These are phyloP conservation scores for Geotrichum europaeum DNA, from an alignment of 1,139 yeast species.

Conservation along the genomic window DNA sequence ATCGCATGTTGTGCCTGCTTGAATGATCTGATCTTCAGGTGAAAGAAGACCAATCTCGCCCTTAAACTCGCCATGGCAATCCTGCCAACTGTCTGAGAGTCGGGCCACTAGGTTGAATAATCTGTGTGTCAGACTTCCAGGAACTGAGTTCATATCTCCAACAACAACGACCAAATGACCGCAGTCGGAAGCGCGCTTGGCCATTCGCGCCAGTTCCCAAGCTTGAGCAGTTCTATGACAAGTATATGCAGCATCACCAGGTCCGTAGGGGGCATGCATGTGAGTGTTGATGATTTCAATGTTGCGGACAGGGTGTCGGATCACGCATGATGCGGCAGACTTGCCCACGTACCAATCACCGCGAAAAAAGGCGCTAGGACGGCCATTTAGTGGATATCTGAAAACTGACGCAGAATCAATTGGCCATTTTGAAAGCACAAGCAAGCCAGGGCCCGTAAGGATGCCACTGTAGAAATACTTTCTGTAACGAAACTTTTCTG, in stretches of 20 bases:
- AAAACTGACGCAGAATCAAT: constrained; percentile 71
- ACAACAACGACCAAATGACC: constrained; percentile 85
- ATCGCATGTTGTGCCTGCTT: constrained; percentile 88
- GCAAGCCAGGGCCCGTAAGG: constrained; percentile 88
- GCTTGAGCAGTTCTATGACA: constrained; percentile 95
- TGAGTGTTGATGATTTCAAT: constrained; percentile 84
- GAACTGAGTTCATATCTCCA: constrained; percentile 87
- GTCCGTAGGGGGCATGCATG: constrained; percentile 95
- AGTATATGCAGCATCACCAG: constrained; percentile 83
- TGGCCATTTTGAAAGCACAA: constrained; percentile 76
- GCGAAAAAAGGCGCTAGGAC: constrained; percentile 86
- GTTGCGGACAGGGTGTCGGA: constrained; percentile 51
- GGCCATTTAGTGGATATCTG: constrained; percentile 85
- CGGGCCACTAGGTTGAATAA: constrained; percentile 66
- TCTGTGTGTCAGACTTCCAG: constrained; percentile 76
- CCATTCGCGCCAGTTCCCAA: constrained; percentile 80
- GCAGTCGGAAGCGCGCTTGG: constrained; percentile 55
- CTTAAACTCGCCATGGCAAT: constrained; percentile 46
- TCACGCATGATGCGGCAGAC: constrained; percentile 68
- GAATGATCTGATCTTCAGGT: constrained; percentile 60
- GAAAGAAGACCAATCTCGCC: constrained; percentile 39
- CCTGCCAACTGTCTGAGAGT: constrained; percentile 79
- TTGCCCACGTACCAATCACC: constrained; percentile 99
- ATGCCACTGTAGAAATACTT: constrained; percentile 79
- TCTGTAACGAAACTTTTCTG: constrained; percentile 51